Conservation (phyloP, 192 early-diverging fungal species). For the Coemansia sp. region DNA sequence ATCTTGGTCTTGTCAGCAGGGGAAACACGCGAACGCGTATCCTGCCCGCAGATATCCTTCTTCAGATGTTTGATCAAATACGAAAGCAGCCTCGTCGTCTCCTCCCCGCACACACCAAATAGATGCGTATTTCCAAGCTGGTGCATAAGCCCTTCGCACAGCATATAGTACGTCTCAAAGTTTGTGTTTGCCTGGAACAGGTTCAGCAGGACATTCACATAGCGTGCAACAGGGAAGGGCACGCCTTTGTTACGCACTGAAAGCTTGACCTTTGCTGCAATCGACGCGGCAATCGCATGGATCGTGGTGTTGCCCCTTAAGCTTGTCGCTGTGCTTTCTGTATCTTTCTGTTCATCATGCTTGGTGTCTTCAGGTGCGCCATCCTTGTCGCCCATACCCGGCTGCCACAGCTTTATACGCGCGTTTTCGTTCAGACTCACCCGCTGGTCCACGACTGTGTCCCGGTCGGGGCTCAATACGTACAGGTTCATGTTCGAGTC, state of each 20-base stretch:
- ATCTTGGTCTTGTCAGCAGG: slow-evolving; percentile 25
- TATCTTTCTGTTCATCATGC: neutral
- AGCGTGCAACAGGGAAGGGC: slow-evolving; percentile 57
- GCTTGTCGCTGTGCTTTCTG: neutral
- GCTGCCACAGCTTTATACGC: slow-evolving; percentile 28
- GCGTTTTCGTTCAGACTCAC: slow-evolving; percentile 47
- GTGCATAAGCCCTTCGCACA: slow-evolving; percentile 61
- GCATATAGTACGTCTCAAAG: slow-evolving; percentile 69
- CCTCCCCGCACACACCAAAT: slow-evolving; percentile 61
- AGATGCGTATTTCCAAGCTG: slow-evolving; percentile 77
- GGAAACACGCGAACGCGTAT: slow-evolving; percentile 19
- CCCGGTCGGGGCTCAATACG: slow-evolving; percentile 25
- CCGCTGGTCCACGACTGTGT: slow-evolving; percentile 53
- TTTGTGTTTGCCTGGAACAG: slow-evolving; percentile 67
- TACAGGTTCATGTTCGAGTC: slow-evolving; percentile 45
- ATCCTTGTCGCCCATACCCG: neutral
- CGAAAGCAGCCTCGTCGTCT: slow-evolving; percentile 59
- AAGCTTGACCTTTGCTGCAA: neutral
- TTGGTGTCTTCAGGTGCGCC: neutral
- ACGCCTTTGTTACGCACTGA: slow-evolving; percentile 7
- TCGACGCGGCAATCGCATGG: neutral
- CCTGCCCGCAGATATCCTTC: slow-evolving; percentile 21
- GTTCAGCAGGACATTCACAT: slow-evolving; percentile 58
- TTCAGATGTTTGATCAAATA: slow-evolving; percentile 67
- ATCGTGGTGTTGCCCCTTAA: neutral